These are phyloP conservation scores for Nothophaeocryptopus gaeumannii DNA, from an alignment of 2,329 filamentous ascomycete species.

Conservation along the genomic window DNA sequence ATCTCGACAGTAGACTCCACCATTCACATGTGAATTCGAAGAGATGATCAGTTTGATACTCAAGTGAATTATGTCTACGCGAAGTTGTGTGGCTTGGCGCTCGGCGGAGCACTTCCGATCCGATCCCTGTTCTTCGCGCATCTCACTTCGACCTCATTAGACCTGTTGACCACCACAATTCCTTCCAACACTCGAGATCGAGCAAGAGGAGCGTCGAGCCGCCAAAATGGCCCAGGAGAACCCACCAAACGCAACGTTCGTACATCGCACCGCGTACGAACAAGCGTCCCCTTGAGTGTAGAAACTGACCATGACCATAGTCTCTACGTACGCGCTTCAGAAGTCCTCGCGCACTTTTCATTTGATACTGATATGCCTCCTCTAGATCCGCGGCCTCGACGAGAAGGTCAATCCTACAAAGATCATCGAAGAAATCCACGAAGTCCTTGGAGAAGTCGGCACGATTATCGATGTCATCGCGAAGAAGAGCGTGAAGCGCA, in stretches of 20 bases:
- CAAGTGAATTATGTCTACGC: background rate
- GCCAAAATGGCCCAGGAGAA: slow-evolving; percentile 19
- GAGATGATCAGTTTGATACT: too few species aligned
- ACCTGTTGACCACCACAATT: background rate
- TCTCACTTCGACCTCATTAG: background rate
- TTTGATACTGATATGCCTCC: background rate
- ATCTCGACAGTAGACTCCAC: too few species aligned
- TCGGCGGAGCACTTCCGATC: background rate
- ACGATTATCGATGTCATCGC: slow-evolving; percentile 79
- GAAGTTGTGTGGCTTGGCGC: background rate
- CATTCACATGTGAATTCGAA: too few species aligned
- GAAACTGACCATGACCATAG: slow-evolving; percentile 28
- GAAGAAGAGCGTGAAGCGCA: slow-evolving; percentile 85
- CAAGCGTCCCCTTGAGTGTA: slow-evolving; percentile 23
- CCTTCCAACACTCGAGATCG: background rate
- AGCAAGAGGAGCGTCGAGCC: background rate
- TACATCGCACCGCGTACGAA: slow-evolving; percentile 44
- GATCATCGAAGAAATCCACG: slow-evolving; percentile 68
- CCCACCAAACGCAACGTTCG: slow-evolving; percentile 40
- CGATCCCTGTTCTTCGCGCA: background rate
- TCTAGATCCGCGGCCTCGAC: slow-evolving; percentile 74
- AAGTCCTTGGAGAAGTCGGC: slow-evolving; percentile 87
- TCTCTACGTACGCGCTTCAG: slow-evolving; percentile 32
- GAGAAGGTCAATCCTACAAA: slow-evolving; percentile 82
- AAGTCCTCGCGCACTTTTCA: background rate